Conservation (phyloP, 2,329 filamentous ascomycete genomes). For the Herpomyces periplanetae region DNA sequence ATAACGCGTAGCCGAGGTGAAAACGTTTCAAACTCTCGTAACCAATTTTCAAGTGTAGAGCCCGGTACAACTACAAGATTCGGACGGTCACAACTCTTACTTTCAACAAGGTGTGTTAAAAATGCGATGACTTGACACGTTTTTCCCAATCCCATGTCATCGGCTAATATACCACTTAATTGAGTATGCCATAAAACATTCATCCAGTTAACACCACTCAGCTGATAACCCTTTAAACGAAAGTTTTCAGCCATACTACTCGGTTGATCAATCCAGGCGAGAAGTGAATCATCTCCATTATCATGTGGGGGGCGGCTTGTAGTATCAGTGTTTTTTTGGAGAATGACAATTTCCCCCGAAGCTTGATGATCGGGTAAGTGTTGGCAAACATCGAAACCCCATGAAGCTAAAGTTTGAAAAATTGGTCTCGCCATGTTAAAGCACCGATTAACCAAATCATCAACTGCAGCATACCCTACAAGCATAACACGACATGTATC, state of each 20-base stretch:
- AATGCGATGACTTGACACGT: slow-evolving; percentile 88
- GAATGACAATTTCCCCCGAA: slow-evolving; percentile 17
- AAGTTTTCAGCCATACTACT: slow-evolving; percentile 32
- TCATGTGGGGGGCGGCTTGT: slow-evolving; percentile 13
- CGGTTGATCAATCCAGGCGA: slow-evolving; percentile 19
- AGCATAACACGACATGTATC: slow-evolving; percentile 31
- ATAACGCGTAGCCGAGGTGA: slow-evolving; percentile 37
- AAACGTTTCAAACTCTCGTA: slow-evolving; percentile 55
- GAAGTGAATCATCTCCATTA: slow-evolving; percentile 24
- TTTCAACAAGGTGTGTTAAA: slow-evolving; percentile 38
- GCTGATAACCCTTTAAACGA: slow-evolving; percentile 58
- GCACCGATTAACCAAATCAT: slow-evolving; percentile 36
- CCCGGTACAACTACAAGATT: slow-evolving; percentile 71
- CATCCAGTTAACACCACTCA: slow-evolving; percentile 84
- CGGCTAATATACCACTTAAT: slow-evolving; percentile 61
- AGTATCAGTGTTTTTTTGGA: slow-evolving; percentile 10
- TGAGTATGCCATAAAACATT: slow-evolving; percentile 36
- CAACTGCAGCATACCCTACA: slow-evolving; percentile 39
- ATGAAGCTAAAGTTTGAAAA: slow-evolving; percentile 20
- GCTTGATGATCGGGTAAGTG: slow-evolving; percentile 15
- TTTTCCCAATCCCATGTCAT: slow-evolving; percentile 94
- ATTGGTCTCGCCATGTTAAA: slow-evolving; percentile 28
- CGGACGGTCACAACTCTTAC: slow-evolving; percentile 22
- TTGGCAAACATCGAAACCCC: slow-evolving; percentile 22
- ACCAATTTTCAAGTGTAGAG: slow-evolving; percentile 86